These are phyloP conservation scores for Beta vulgaris DNA, from an alignment of 148 eudicot species.

Conservation along the genomic window DNA sequence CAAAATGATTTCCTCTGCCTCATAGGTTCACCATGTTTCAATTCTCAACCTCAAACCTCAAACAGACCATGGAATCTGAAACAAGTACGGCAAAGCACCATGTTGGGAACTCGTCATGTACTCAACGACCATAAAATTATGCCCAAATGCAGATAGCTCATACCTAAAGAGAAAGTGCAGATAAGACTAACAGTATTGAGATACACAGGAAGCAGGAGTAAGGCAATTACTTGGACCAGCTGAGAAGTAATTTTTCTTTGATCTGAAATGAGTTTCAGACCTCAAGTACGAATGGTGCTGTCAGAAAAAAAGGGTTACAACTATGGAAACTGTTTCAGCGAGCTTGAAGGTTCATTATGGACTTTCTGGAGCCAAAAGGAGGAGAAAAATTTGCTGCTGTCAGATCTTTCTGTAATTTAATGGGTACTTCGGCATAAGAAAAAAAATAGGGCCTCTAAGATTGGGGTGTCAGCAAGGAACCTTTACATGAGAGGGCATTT, in stretches of 20 bases:
- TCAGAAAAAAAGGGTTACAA: too few relatives aligned
- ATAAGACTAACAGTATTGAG: too few relatives aligned
- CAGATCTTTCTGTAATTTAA: not conserved
- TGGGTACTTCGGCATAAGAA: not conserved
- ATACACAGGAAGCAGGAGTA: not conserved
- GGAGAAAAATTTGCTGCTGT: not conserved
- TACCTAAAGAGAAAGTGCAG: too few relatives aligned
- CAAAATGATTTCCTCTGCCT: not conserved
- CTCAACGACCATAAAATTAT: not conserved
- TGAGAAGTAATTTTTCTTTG: not conserved
- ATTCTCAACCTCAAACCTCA: not conserved
- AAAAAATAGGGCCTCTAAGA: not conserved
- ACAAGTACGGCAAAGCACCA: not conserved
- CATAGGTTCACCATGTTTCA: not conserved
- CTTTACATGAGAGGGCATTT: not conserved
- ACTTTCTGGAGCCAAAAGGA: not conserved
- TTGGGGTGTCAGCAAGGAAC: not conserved
- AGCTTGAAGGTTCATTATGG: not conserved
- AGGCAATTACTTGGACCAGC: not conserved
- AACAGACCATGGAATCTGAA: not conserved
- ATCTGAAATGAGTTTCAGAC: not conserved
- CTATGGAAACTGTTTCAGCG: not conserved
- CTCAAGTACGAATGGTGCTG: not conserved
- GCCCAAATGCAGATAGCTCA: too few relatives aligned
- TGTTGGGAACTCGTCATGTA: not conserved